Percentiles rank a stretch among this genome's conserved stretches.
Conservation (phyloP, 495 filamentous ascomycete genomes). For the Penicillium egyptiacum region DNA sequence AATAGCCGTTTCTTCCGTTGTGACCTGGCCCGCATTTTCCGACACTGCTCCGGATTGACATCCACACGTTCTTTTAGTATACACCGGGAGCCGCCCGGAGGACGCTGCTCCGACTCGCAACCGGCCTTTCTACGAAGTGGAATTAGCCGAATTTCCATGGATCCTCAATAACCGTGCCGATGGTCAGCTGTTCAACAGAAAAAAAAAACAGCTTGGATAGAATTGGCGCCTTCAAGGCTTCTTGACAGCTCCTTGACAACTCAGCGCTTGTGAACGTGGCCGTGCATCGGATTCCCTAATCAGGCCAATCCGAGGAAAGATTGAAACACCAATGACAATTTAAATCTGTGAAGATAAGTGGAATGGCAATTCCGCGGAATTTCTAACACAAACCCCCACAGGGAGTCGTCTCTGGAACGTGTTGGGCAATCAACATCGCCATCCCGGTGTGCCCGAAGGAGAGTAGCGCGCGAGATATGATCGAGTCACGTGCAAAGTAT, state of each 20-base stretch:
- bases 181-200: constrained; percentile 3
- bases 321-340: neutral
- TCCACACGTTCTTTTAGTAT: constrained; percentile 15
- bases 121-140: constrained; percentile 1
- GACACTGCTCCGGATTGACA: constrained; percentile 14
- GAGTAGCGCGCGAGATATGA: constrained; percentile 6
- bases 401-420: neutral
- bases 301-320: constrained; percentile 15
- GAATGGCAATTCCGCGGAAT: constrained; percentile 1
- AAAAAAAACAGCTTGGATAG: neutral
- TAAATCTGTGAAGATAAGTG: neutral
- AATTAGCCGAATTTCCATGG: constrained; percentile 25
- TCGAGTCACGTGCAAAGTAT: constrained; percentile 2
- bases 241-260: neutral
- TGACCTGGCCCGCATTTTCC: constrained; percentile 7
- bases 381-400: neutral
- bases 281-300: constrained; percentile 19
- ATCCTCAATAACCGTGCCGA: constrained; percentile 12
- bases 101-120: constrained; percentile 34
- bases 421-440: neutral
- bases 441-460: constrained; percentile 17
- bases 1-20: constrained; percentile 9
- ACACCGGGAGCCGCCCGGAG: constrained; percentile 37
- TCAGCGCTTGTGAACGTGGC: neutral
- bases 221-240: neutral